Conservation (phyloP, 1,284 basidiomycete species). For the Leccinum huronense region DNA sequence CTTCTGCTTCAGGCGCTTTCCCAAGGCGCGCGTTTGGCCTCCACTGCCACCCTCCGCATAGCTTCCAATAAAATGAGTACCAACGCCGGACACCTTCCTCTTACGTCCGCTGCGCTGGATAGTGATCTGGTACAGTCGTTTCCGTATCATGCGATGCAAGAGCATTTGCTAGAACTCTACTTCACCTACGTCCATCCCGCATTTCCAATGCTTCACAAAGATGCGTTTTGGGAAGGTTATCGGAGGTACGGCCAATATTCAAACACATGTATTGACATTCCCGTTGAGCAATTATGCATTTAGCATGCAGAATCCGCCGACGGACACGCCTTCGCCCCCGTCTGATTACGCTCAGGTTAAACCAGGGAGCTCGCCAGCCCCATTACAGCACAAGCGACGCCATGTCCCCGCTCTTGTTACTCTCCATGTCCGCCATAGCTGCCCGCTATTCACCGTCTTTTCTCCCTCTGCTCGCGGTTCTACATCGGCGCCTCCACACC, state of each 20-base stretch:
- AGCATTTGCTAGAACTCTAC: constrained; percentile 71
- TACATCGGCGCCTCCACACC: constrained; percentile 41
- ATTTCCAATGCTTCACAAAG: constrained; percentile 72
- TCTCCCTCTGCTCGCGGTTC: constrained; percentile 39
- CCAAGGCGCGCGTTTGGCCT: constrained; percentile 81
- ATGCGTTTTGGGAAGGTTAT: constrained; percentile 64
- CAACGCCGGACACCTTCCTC: constrained; percentile 11
- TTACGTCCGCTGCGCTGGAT: constrained; percentile 29
- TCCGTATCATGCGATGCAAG: constrained; percentile 58
- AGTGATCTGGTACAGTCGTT: constrained; percentile 41
- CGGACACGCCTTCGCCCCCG: constrained; percentile 33
- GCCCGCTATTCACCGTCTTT: constrained; percentile 59
- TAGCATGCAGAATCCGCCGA: constrained; percentile 28
- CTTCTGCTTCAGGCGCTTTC: constrained; percentile 60
- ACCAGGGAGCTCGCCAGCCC: constrained; percentile 35
- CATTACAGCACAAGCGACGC: constrained; percentile 42
- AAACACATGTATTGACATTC: not conserved
- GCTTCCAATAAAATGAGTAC: constrained; percentile 10
- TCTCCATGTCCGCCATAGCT: constrained; percentile 77
- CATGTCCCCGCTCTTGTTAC: constrained; percentile 65
- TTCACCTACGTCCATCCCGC: constrained; percentile 76
- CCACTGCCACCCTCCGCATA: constrained; percentile 44
- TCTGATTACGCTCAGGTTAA: constrained; percentile 31
- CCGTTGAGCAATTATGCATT: not conserved
- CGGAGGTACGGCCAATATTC: constrained; percentile 37